Percentiles rank a stretch among this genome's conserved stretches.
Evolutionary conservation across 2,329 filamentous ascomycete genomes (phyloP).

Genomic region (Trichoderma arundinaceum): DNA sequence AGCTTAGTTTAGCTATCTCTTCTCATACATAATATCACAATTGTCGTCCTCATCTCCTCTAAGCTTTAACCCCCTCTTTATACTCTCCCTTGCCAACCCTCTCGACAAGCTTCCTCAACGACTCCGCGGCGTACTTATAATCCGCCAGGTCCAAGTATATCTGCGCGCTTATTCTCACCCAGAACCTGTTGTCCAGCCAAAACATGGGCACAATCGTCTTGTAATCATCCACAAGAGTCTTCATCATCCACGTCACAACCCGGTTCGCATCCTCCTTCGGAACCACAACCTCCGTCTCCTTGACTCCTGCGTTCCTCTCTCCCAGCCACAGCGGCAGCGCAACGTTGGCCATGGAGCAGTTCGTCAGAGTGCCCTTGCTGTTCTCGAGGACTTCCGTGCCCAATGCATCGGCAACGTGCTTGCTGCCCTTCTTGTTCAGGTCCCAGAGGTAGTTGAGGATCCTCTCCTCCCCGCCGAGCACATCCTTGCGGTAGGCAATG

Average conservation of each 20-base stretch:
- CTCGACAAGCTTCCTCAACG: constrained; percentile 58
- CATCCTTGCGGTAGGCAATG: constrained; percentile 70
- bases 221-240: constrained; percentile 61
- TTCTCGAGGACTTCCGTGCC: constrained; percentile 78
- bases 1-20: too few species aligned
- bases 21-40: too few species aligned
- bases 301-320: constrained; percentile 37
- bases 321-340: constrained; percentile 66
- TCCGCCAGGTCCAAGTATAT: constrained; percentile 82
- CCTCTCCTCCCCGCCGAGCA: constrained; percentile 74
- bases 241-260: constrained; percentile 64
- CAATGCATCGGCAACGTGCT: constrained; percentile 64
- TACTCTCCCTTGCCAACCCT: constrained; percentile 49
- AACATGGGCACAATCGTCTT: constrained; percentile 74
- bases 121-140: constrained; percentile 71
- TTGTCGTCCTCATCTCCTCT: neutral
- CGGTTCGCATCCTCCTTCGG: constrained; percentile 42
- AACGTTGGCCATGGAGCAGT: constrained; percentile 76
- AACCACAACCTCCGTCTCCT: constrained; percentile 41
- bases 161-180: constrained; percentile 78
- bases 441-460: constrained; percentile 68
- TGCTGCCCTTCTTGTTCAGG: constrained; percentile 69
- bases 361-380: constrained; percentile 61
- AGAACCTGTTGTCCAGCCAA: constrained; percentile 66
- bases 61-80: neutral